Evolutionary conservation across 2,329 filamentous ascomycete species (phyloP), one percentile per base, ranked within the genome.

Genomic region (Aspergillus brasiliensis): DNA sequence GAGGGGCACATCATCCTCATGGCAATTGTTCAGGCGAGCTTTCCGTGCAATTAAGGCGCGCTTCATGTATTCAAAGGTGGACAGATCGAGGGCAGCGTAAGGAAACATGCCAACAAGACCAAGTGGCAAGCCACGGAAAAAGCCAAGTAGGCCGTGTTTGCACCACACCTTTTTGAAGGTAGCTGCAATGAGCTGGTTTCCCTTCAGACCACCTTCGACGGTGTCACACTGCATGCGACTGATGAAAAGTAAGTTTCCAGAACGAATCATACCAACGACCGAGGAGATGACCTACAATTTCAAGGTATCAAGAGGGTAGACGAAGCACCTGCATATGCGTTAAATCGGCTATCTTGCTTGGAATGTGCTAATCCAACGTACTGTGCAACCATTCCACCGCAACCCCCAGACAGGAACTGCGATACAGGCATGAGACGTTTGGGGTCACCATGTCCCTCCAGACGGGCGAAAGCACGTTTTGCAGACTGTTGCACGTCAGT

Each of bases 41-140:
- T 92, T 90, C 65, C 88, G 88, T 3, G 79, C 79, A 34, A 89
- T 85, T 64, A 96, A 87, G 7, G 83, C 83, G 51, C 85, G 86
- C 78, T 99, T 99, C 62, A 97, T 84, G 61, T 95, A 87, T 78
- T 99, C 95, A 71, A 98, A 99, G 0, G 92, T 97, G 65, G 91
- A 92, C 71, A 99, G 89, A 73, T 99, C 95, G 72, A 99, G 96
- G 52, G 95, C 95, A 44, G 92, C 94, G 75, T 98, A 99, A 0
- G 95, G 95, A 70, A 99, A 99, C 88, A 98, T 97, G 73, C 95
- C 95, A 53, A 97, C 80, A 3, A 99, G 83, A 15, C 95, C 95
- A 86, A 98, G 95, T 0, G 92, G 93, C 34, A 99, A 84, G 42
- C 95, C 95, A 56, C 94, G 91, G 76, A 98, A 99, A 64, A 92